Evolutionary conservation across 371 early-diverging fungal genomes (phyloP).

Genomic region (Actinomortierella ambigua): DNA sequence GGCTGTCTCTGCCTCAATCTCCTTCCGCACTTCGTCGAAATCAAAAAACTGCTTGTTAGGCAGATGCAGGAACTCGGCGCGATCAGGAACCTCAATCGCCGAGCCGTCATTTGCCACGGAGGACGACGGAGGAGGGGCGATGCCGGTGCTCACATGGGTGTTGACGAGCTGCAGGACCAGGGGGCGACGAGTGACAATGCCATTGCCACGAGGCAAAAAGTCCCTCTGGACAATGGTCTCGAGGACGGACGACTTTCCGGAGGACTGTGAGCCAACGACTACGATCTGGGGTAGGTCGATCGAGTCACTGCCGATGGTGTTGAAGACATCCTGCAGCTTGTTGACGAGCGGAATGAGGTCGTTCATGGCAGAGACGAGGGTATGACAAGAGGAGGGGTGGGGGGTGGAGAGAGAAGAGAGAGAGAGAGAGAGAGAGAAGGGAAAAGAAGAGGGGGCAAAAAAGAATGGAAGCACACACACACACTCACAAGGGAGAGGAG

Average conservation of each 20-base stretch:
- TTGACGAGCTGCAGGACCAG: constrained; percentile 89
- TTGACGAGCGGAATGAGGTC: constrained; percentile 88
- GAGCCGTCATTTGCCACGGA: constrained; percentile 31
- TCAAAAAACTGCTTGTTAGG: constrained; percentile 80
- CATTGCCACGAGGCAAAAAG: constrained; percentile 91
- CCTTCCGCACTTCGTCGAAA: constrained; percentile 83
- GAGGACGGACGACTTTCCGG: constrained; percentile 92
- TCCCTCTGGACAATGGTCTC: constrained; percentile 92
- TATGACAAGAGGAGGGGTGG: not conserved
- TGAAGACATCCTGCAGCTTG: constrained; percentile 93
- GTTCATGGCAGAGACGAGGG: constrained; percentile 58
- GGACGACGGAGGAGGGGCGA: constrained; percentile 14
- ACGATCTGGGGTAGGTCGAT: constrained; percentile 94
- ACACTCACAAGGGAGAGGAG: too few relatives aligned
- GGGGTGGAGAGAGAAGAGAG: not conserved
- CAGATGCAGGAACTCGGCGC: constrained; percentile 80
- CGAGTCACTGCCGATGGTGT: constrained; percentile 76
- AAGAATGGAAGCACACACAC: not conserved
- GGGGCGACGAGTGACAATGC: constrained; percentile 93
- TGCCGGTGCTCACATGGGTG: constrained; percentile 45
- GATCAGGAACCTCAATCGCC: constrained; percentile 50
- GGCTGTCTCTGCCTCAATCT: constrained; percentile 90
- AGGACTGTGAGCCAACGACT: constrained; percentile 87
- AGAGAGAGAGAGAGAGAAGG: not conserved
- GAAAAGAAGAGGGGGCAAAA: not conserved